Evolutionary conservation across 2,329 filamentous ascomycete genomes (phyloP).

Genomic region (Sporothrix protearum): DNA sequence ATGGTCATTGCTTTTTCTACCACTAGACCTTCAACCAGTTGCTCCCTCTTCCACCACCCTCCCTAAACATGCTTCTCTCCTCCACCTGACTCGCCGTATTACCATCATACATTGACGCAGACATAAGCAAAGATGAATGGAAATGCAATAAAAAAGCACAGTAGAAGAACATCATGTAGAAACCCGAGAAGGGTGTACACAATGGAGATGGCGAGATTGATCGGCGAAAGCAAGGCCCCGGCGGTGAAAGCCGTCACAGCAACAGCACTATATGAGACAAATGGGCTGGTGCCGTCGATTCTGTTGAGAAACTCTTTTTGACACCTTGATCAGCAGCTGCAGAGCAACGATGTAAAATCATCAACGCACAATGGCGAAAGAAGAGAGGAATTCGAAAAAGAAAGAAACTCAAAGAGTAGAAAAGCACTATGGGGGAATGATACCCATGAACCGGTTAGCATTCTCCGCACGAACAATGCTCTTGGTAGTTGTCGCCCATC

Average conservation of each 20-base stretch:
- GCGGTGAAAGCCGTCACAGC: background rate
- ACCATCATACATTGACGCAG: background rate
- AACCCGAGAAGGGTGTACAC: background rate
- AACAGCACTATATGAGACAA: background rate
- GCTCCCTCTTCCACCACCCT: background rate
- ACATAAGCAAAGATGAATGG: conserved; percentile 2
- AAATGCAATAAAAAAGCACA: background rate
- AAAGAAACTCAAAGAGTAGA: background rate
- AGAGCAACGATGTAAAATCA: background rate
- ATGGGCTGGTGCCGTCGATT: background rate
- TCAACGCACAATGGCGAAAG: background rate
- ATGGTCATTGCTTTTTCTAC: no score
- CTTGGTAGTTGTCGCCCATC: conserved; percentile 20
- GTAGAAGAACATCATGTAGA: background rate
- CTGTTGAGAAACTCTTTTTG: background rate
- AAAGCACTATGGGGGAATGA: conserved; percentile 1
- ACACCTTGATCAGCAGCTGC: conserved; percentile 14
- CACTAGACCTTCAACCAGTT: background rate
- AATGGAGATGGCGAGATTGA: background rate
- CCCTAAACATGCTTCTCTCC: background rate
- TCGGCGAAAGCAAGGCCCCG: conserved; percentile 4
- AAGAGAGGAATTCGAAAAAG: background rate
- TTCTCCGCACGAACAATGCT: background rate
- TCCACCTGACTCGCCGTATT: background rate
- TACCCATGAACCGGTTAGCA: conserved; percentile 22